These are phyloP conservation scores for Calocera cornea DNA, from an alignment of 768 basidiomycete species.

Conservation along the genomic window DNA sequence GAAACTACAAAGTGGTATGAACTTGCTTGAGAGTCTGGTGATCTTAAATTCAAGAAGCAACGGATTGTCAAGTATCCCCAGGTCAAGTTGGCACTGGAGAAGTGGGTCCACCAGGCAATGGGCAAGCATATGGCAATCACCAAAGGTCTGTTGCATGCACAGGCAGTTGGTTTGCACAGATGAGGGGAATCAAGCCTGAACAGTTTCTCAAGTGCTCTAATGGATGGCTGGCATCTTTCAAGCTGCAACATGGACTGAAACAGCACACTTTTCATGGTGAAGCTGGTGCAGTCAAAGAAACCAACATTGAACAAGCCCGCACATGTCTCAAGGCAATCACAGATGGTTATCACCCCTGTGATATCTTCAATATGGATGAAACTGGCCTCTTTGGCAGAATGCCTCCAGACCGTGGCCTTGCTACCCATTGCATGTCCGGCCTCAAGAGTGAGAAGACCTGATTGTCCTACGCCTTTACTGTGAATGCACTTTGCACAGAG, in stretches of 20 bases:
- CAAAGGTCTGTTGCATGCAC: constrained; percentile 25
- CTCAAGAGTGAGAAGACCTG: constrained; percentile 25
- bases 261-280: constrained; percentile 19
- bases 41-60: constrained; percentile 13
- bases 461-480: constrained; percentile 25
- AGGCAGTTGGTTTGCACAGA: constrained; percentile 28
- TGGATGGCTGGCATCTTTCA: constrained; percentile 20
- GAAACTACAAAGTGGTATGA: constrained; percentile 17
- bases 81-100: constrained; percentile 25
- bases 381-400: constrained; percentile 8
- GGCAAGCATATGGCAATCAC: constrained; percentile 24
- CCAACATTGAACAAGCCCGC: constrained; percentile 17
- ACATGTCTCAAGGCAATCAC: constrained; percentile 13
- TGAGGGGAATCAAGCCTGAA: constrained; percentile 24
- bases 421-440: constrained; percentile 23
- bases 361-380: constrained; percentile 4
- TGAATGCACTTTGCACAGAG: constrained; percentile 25
- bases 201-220: constrained; percentile 26
- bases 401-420: constrained; percentile 25
- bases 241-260: neutral
- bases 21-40: neutral
- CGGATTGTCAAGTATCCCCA: constrained; percentile 25
- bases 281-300: constrained; percentile 21
- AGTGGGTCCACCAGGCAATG: constrained; percentile 30
- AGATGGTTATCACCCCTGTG: neutral